Evolutionary conservation across 2,329 filamentous ascomycete genomes (phyloP), one percentile per base, ranked within the genome.

Genomic region (Hymenoscyphus scutula): DNA sequence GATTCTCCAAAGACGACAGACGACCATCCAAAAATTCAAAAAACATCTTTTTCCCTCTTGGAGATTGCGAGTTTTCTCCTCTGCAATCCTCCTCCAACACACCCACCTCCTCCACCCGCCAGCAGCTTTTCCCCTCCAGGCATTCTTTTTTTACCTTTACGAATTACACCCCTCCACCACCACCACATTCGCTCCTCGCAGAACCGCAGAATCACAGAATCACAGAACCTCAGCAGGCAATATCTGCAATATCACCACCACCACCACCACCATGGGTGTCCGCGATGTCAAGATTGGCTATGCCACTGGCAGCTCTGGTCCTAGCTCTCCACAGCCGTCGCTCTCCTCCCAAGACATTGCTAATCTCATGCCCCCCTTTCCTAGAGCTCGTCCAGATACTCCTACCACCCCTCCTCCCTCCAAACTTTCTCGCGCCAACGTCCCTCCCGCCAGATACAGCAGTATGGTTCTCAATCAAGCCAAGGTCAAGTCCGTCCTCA

Each of bases 401-500:
- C 41, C 56, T 63, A 25, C 15, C 23, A 61, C 57, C 59, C 59
- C 59, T 34, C 57, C 34, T 32, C 65, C 64, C 59, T 63, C 60
- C 67, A 65, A 64, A 53, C 62, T 61, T 54, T 58, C 57, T 23
- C 57, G 65, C 48, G 70, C 67, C 58, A 72, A 70, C 61, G 65
- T 72, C 19, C 71, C 74, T 58, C 69, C 70, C 41, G 69, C 71
- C 63, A 61, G 69, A 65, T 74, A 72, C 64, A 58, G 60, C 56
- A 71, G 65, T 45, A 74, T 73, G 71, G 65, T 69, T 64, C 67
- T 72, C 55, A 68, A 71, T 71, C 77, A 86, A 76, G 86, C 88
- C 75, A 90, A 88, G 73, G 93, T 98, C 78, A 99, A 99, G 84
- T 91, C 89, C 76, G 91, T 97, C 70, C 81, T 96, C 73, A 97